Base-by-base conservation (phyloP, 192 early-diverging fungal species). In the Coemansia sp. region DNA sequence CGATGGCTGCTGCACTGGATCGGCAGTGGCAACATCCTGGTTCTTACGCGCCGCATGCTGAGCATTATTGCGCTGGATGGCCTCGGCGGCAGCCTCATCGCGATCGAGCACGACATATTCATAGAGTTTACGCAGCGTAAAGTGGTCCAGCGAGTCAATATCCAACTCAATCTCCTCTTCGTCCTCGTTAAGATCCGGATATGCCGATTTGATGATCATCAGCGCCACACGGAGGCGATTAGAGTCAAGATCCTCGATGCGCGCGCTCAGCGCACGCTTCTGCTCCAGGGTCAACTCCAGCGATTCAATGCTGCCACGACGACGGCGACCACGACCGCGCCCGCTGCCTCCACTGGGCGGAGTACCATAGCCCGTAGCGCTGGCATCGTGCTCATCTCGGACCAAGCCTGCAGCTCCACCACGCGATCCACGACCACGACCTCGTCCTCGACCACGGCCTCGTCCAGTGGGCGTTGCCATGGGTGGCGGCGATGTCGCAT, bases 151-250 rank as follows among this genome's bases (percentile, higher is more conserved):
- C 0, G 93, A 86, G 68, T 97, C 96, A 80, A 99, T 97, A 68
- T 99, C 97, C 70, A 99, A 86, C 75, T 98, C 96, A 66, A 98
- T 94, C 78, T 98, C 96, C 43, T 93, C 92, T 66, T 92, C 89
- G 15, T 86, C 87, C 38, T 84, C 82, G 69, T 84, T 84, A 33
- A 84, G 64, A n/a, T 84, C 82, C 0, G 82, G 82, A 39, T 80
- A 79, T 16, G 82, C 82, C 0, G 82, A 84, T 34, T 84, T 84
- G 65, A 84, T 84, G 22, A 84, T 80, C 74, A 81, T 76, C 55
- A 77, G 68, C 44, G 79, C 75, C 29, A 85, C 78, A 10, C 71
- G 79, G 49, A 80, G 64, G 10, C 79, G 69, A 39, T 78, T 78
- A 15, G 68, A 65, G 16, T 72, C 68, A 39, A 81, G 63, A 15